Evolutionary conservation across 1,284 basidiomycete genomes (phyloP).

Genomic region (Schizophyllum amplum): DNA sequence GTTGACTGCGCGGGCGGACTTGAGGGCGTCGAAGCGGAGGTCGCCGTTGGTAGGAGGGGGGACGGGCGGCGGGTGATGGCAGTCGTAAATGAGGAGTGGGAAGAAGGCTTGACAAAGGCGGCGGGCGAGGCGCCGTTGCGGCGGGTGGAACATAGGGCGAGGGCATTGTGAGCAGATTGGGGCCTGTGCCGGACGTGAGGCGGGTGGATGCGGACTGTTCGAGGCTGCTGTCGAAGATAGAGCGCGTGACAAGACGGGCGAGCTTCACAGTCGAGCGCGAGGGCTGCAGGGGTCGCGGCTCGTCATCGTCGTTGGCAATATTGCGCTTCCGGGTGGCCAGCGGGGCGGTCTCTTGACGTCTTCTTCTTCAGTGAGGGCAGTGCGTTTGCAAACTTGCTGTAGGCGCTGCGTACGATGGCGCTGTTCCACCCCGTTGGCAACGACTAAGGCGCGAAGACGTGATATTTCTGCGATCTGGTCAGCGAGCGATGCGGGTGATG

Average conservation of each 20-base stretch:
- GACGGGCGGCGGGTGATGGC: slow-evolving; percentile 1
- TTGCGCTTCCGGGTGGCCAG: neutral
- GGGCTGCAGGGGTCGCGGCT: neutral
- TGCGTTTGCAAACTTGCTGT: neutral
- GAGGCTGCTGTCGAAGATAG: neutral
- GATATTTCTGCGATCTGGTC: neutral
- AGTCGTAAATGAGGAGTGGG: neutral
- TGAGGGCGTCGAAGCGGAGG: neutral
- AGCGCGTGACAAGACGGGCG: neutral
- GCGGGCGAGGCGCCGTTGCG: neutral
- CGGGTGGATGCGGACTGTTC: neutral
- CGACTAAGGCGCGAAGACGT: neutral
- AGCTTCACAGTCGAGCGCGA: neutral
- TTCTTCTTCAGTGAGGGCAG: neutral
- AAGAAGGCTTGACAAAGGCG: neutral
- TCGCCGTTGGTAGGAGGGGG: slow-evolving; percentile 6
- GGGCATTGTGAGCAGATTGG: neutral
- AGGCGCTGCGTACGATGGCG: too few relatives aligned
- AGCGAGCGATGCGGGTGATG: neutral
- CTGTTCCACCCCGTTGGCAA: neutral
- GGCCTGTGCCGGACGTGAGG: too few relatives aligned
- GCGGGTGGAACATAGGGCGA: neutral
- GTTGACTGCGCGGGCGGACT: neutral
- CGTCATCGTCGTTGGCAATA: neutral
- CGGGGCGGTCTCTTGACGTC: neutral